Conservation (phyloP, 108 stramenopile species). For the Pseudonitzschia multiseries region DNA sequence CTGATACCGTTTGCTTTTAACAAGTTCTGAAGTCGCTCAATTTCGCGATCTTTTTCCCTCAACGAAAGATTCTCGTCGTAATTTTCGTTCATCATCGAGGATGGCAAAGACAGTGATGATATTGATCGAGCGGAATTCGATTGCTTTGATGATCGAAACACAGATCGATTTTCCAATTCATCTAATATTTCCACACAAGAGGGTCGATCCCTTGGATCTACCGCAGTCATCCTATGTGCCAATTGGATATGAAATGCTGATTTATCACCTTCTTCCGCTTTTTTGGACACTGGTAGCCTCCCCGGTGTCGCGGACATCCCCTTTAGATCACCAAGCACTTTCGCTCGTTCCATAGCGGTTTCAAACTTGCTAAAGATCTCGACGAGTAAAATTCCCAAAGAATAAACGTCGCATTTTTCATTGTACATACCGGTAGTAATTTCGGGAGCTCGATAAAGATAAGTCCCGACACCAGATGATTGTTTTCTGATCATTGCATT, state of each 20-base stretch:
- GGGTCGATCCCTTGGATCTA: constrained; percentile 9
- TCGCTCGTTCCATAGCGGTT: constrained; percentile 50
- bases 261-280: neutral
- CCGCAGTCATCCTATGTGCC: neutral
- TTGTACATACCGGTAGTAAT: constrained; percentile 34
- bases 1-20: constrained; percentile 3
- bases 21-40: constrained; percentile 9
- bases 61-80: neutral
- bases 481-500: neutral
- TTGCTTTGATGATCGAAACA: neutral
- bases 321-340: constrained; percentile 12
- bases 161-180: neutral
- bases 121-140: neutral
- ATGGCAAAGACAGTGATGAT: neutral
- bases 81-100: neutral
- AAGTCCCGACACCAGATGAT: constrained; percentile 48
- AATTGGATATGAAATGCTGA: constrained; percentile 4
- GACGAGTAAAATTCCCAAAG: constrained; percentile 43
- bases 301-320: neutral
- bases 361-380: constrained; percentile 39
- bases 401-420: constrained; percentile 51
- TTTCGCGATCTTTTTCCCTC: constrained; percentile 13
- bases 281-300: neutral
- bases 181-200: constrained; percentile 19
- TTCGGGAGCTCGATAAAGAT: constrained; percentile 57